These are phyloP conservation scores for Colletotrichum orbiculare DNA, from an alignment of 2,329 filamentous ascomycete species.

Conservation along the genomic window DNA sequence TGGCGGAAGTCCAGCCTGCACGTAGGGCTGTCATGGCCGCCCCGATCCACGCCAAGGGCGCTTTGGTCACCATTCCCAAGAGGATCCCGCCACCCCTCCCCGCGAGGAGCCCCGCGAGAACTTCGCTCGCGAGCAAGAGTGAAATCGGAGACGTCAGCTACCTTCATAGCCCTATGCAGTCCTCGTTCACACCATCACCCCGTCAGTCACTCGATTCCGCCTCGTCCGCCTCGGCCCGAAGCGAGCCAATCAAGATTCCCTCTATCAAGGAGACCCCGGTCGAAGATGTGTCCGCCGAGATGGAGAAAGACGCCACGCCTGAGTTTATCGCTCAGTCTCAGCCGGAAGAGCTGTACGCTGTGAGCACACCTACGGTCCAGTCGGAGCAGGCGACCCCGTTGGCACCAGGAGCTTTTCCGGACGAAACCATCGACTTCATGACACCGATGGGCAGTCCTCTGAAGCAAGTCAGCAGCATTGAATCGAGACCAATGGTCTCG, in stretches of 20 bases:
- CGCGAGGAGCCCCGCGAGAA: conserved; percentile 77
- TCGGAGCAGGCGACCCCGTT: conserved; percentile 23
- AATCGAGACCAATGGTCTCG: conserved; percentile 16
- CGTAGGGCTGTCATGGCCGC: conserved; percentile 70
- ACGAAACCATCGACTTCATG: conserved; percentile 22
- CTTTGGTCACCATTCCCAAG: conserved; percentile 87
- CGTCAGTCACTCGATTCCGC: conserved; percentile 34
- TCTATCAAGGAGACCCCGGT: conserved; percentile 27
- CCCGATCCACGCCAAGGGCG: conserved; percentile 77
- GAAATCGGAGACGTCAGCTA: conserved; percentile 70
- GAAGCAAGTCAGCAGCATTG: conserved; percentile 24
- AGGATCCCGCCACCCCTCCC: conserved; percentile 82
- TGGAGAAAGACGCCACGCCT: conserved; percentile 1
- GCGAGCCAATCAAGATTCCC: conserved; percentile 31
- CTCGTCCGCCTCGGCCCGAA: conserved; percentile 27
- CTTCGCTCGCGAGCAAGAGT: conserved; percentile 61
- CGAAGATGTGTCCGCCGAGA: conserved; percentile 12
- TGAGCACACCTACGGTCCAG: conserved; percentile 5
- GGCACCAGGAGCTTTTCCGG: conserved; percentile 30
- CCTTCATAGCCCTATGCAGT: conserved; percentile 62
- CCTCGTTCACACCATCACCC: conserved; percentile 52
- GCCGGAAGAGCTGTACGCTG: conserved; percentile 4
- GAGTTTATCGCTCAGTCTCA: conserved; percentile 4
- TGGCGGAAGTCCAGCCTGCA: conserved; percentile 68
- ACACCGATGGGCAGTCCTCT: conserved; percentile 19